Conservation (phyloP, 257 asterid genomes). For the Solanum bulbocastanum region DNA sequence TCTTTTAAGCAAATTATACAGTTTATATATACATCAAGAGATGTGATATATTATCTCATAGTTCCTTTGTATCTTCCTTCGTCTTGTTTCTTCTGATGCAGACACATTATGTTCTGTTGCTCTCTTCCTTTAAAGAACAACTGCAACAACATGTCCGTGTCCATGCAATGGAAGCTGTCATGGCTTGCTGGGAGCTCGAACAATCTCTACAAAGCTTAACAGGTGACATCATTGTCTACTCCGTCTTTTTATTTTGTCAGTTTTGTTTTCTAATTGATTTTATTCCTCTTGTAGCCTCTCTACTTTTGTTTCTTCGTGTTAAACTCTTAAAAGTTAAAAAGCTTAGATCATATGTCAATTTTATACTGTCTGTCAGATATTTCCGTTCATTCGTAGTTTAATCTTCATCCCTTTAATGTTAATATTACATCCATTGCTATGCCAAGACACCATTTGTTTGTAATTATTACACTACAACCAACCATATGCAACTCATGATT, state of each 20-base stretch:
- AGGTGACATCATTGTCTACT: constrained; percentile 27
- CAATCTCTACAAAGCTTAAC: constrained; percentile 96
- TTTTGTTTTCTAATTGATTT: not conserved
- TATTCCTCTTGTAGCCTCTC: not conserved
- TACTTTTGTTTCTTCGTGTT: not conserved
- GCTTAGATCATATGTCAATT: not conserved
- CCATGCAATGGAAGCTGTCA: constrained; percentile 99
- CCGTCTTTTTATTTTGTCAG: not conserved
- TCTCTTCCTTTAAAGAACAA: constrained; percentile 94
- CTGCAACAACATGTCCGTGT: constrained; percentile 96
- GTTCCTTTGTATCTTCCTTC: constrained; percentile 10
- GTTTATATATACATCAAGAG: not conserved
- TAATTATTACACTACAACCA: not conserved
- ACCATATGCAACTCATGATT: not conserved
- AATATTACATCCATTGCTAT: not conserved
- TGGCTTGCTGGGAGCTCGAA: constrained; percentile 99
- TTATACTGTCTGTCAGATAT: not conserved
- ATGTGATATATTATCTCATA: not conserved
- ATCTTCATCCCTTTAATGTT: not conserved
- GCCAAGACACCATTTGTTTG: not conserved
- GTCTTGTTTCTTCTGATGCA: constrained; percentile 17
- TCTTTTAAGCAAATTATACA: not conserved
- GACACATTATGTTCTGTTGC: constrained; percentile 93
- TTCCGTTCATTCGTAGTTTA: not conserved
- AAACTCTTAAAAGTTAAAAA: not conserved